Evolutionary conservation across 179 eudicot species (phyloP).

Genomic region (Amaranthus tricolor): DNA sequence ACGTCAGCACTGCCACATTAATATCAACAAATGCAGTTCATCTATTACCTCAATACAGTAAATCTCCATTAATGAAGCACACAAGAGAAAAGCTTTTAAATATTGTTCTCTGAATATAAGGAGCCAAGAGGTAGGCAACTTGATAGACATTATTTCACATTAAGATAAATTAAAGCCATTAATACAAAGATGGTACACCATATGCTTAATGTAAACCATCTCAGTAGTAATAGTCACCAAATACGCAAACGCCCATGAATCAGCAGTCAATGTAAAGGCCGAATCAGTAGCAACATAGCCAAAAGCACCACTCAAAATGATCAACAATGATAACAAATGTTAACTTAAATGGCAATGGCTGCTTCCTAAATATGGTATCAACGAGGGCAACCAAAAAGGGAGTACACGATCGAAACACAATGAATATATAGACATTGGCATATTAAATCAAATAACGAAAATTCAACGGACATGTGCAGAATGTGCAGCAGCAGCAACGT

Average conservation of each 20-base stretch:
- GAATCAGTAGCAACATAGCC: constrained; percentile 96
- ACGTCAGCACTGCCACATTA: not conserved
- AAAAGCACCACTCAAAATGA: constrained; percentile 85
- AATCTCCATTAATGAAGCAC: not conserved
- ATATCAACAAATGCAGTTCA: not conserved
- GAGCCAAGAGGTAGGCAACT: constrained; percentile 20
- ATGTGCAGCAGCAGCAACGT: no score
- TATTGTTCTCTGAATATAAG: constrained; percentile 2
- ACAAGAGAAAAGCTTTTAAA: not conserved
- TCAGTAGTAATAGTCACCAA: constrained; percentile 85
- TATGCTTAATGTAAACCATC: constrained; percentile 98
- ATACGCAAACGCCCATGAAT: constrained; percentile 94
- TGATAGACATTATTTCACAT: constrained; percentile 22
- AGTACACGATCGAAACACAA: constrained; percentile 85
- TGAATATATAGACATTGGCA: constrained; percentile 93
- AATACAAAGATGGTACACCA: no score
- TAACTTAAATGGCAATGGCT: constrained; percentile 79
- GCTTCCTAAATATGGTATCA: constrained; percentile 79
- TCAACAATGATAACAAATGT: constrained; percentile 68
- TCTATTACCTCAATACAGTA: constrained; percentile 5
- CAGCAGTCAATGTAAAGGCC: constrained; percentile 80
- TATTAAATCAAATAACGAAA: no score
- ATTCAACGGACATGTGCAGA: no score
- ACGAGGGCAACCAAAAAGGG: constrained; percentile 90
- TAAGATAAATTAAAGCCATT: no score